These are phyloP conservation scores for Alternaria novae-zelandiae DNA, from an alignment of 2,329 filamentous ascomycete species.

Conservation along the genomic window DNA sequence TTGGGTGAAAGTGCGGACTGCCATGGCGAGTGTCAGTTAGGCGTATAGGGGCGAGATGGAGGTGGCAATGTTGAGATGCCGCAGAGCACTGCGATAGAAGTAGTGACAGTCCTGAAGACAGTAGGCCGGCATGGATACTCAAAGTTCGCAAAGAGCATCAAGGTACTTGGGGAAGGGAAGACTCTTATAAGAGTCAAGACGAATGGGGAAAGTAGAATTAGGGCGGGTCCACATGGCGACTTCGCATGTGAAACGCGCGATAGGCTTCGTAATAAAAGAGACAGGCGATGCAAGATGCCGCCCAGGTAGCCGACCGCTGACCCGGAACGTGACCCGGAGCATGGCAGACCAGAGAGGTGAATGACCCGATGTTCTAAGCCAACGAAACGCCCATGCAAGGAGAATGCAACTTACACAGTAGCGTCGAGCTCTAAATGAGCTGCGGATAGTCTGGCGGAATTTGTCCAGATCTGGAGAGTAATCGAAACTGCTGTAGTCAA, in stretches of 20 bases:
- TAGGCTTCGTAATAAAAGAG: slow-evolving; percentile 36
- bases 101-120: slow-evolving; percentile 89
- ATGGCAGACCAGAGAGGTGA: slow-evolving; percentile 32
- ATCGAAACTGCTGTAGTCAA: slow-evolving; percentile 34
- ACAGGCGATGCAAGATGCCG: slow-evolving; percentile 30
- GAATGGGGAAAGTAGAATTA: slow-evolving; percentile 38
- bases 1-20: slow-evolving; percentile 74
- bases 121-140: slow-evolving; percentile 72
- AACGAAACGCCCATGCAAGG: slow-evolving; percentile 26
- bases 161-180: slow-evolving; percentile 18
- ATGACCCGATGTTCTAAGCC: slow-evolving; percentile 31
- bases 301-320: slow-evolving; percentile 37
- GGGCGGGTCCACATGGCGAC: slow-evolving; percentile 24
- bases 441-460: slow-evolving; percentile 13
- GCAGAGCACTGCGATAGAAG: slow-evolving; percentile 88
- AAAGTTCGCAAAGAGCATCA: slow-evolving; percentile 21
- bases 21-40: slow-evolving; percentile 63
- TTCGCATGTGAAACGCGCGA: slow-evolving; percentile 45
- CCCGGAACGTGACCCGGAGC: slow-evolving; percentile 41
- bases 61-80: slow-evolving; percentile 82
- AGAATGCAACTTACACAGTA: slow-evolving; percentile 40
- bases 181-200: slow-evolving; percentile 44
- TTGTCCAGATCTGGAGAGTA: slow-evolving; percentile 7
- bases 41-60: slow-evolving; percentile 77
- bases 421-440: slow-evolving; percentile 24